Base-by-base conservation (phyloP, 768 basidiomycete genomes). In the Floccularia luteovirens region DNA sequence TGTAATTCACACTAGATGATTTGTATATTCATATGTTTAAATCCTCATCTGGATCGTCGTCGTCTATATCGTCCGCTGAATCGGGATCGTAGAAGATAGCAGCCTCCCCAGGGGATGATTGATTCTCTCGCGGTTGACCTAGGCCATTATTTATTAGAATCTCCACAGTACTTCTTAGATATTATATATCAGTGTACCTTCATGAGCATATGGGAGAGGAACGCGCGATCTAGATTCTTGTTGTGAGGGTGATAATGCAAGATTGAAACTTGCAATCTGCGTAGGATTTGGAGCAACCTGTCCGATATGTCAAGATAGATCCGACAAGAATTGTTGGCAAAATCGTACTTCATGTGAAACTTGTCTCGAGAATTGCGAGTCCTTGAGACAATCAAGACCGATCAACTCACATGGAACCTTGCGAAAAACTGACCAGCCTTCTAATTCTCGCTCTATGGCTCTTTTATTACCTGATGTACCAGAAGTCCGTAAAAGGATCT, bases 31-130 rank as follows among this genome's bases (percentile, higher is more conserved):
- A 91, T 42, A 92, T 85, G 51, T 94, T 88, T 44, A 94, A 64
- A 60, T 94, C 91, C 55, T 94, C 92, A 49, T 96, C 92, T 16
- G 92, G 92, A 65, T 96, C 92, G 41, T 94, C 92, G 40, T 93
- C 92, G 54, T 96, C 92, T 37, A 93, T 75, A 48, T 96, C 92
- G 53, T 96, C 92, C 20, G 86, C 90, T 20, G 88, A 90, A 55
- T 93, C 92, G 6, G 92, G 90, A 49, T 92, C 89, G 47, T 94
- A 96, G 44, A 82, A 68, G 40, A 96, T 93, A 1, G 75, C 69
- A 7, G 68, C 65, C 20, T 57, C 49, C 4, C 48, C 37, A n/a
- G 37, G 31, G 11, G 44, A 45, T 31, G 48, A 27, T 31, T 45
- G 46, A 24, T 46, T 60, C 34, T 51, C 51, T 4, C 39, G 17